A percentile compares a stretch with the other conserved stretches of the same genome.
These are phyloP conservation scores for Exophiala sideris DNA, from an alignment of 2,329 filamentous ascomycete species.

Conservation along the genomic window DNA sequence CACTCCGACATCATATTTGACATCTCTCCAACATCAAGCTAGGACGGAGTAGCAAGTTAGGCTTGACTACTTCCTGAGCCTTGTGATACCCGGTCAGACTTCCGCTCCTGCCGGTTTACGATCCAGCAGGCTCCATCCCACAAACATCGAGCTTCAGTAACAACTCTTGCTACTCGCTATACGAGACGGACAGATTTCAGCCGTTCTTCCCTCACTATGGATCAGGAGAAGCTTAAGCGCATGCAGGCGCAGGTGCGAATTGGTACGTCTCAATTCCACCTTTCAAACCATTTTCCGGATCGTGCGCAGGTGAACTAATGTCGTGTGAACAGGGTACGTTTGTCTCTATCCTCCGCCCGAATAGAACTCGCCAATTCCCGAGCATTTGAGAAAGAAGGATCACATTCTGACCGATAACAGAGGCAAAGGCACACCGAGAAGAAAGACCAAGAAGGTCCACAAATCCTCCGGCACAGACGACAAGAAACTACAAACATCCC, in stretches of 20 bases:
- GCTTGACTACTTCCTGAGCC: slow-evolving; percentile 7
- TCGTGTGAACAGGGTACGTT: slow-evolving; percentile 3
- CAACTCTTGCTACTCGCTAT: background rate
- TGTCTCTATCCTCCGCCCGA: slow-evolving; percentile 30
- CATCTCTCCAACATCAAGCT: slow-evolving; percentile 1
- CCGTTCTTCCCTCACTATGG: slow-evolving; percentile 49
- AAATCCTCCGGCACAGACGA: slow-evolving; percentile 91
- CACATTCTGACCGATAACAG: slow-evolving; percentile 41
- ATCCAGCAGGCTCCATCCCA: background rate
- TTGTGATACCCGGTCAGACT: background rate
- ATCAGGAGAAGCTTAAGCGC: slow-evolving; percentile 64
- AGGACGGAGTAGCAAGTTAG: slow-evolving; percentile 9
- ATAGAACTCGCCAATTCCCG: background rate
- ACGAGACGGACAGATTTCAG: slow-evolving; percentile 1
- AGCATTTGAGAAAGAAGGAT: background rate
- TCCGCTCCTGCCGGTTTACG: background rate
- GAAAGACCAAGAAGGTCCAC: slow-evolving; percentile 98
- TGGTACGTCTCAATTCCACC: slow-evolving; percentile 54
- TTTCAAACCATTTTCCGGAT: background rate
- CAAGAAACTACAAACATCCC: slow-evolving; percentile 96
- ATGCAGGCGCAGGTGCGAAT: slow-evolving; percentile 66
- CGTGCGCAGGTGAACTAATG: slow-evolving; percentile 3
- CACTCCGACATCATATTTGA: background rate
- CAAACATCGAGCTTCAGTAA: too few species aligned
- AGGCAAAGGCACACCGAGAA: slow-evolving; percentile 96